These are phyloP conservation scores for Leishmania turanica DNA, from an alignment of 208 protist species.

Conservation along the genomic window DNA sequence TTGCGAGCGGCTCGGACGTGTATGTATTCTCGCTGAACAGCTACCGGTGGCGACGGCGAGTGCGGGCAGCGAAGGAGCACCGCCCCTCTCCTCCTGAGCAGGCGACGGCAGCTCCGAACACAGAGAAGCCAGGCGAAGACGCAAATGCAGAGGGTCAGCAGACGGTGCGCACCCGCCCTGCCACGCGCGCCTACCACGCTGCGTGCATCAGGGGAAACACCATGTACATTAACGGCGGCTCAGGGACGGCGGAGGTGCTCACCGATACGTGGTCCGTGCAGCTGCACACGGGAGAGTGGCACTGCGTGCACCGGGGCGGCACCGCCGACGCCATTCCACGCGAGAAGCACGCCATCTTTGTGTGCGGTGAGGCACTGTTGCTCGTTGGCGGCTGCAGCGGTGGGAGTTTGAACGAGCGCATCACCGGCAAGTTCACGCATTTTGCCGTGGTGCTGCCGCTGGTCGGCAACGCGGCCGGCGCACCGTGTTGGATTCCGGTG, in stretches of 20 bases:
- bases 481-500: conserved; percentile 78
- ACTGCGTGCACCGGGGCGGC: conserved; percentile 57
- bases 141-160: background rate
- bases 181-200: conserved; percentile 61
- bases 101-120: conserved; percentile 2
- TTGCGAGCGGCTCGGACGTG: conserved; percentile 16
- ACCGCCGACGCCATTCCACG: conserved; percentile 66
- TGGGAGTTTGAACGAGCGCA: conserved; percentile 29
- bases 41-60: conserved; percentile 43
- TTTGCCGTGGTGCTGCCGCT: conserved; percentile 73
- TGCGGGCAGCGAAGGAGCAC: conserved; percentile 10
- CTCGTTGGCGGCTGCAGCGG: conserved; percentile 76
- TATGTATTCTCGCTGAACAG: conserved; percentile 66
- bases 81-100: background rate
- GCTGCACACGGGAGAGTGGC: conserved; percentile 57
- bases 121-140: conserved; percentile 1
- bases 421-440: conserved; percentile 66
- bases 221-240: conserved; percentile 79
- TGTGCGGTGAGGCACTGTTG: conserved; percentile 69
- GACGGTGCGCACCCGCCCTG: conserved; percentile 14
- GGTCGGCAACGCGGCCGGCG: conserved; percentile 19
- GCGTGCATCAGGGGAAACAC: conserved; percentile 50
- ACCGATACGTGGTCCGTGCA: conserved; percentile 78
- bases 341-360: conserved; percentile 72
- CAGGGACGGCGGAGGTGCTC: conserved; percentile 35